These are phyloP conservation scores for Aureobasidium sp. DNA, from an alignment of 2,329 filamentous ascomycete genomes.

Conservation along the genomic window DNA sequence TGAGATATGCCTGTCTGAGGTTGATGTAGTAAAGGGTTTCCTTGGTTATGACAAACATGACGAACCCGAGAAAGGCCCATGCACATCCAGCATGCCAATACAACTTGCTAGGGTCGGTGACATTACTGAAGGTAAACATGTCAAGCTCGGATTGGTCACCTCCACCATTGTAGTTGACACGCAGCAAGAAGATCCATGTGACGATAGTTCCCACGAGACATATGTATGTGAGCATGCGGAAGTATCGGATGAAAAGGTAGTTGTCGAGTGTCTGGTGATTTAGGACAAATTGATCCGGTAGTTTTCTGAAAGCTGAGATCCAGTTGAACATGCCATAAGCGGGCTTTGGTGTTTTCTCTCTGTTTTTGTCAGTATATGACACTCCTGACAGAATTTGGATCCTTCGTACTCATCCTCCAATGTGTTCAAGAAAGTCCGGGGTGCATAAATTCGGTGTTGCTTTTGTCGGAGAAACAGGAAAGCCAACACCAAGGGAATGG, in stretches of 20 bases:
- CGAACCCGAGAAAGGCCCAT: conserved; percentile 35
- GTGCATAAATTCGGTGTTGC: conserved; percentile 34
- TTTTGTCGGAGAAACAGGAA: conserved; percentile 43
- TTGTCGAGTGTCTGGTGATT: conserved; percentile 41
- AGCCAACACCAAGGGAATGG: conserved; percentile 36
- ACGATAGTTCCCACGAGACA: conserved; percentile 39
- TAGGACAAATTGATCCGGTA: conserved; percentile 39
- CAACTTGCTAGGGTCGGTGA: conserved; percentile 34
- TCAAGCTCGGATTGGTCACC: conserved; percentile 23
- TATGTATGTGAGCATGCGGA: conserved; percentile 37
- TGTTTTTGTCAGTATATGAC: conserved; percentile 18
- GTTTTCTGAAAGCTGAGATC: conserved; percentile 38
- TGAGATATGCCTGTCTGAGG: conserved; percentile 40
- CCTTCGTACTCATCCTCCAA: conserved; percentile 17
- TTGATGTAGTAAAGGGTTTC: conserved; percentile 41
- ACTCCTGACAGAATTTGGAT: too few relatives aligned
- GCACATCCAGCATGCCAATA: conserved; percentile 37
- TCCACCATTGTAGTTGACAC: conserved; percentile 36
- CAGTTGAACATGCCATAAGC: conserved; percentile 45
- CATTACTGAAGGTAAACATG: conserved; percentile 31
- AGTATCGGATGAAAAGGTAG: conserved; percentile 42
- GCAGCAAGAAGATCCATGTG: conserved; percentile 42
- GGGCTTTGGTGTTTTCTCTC: conserved; percentile 42
- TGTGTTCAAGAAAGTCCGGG: conserved; percentile 24
- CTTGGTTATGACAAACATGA: conserved; percentile 39